phyloP scores from a whole-genome alignment of 192 early-diverging fungal species.

The Mortierella hygrophila region DNA sequence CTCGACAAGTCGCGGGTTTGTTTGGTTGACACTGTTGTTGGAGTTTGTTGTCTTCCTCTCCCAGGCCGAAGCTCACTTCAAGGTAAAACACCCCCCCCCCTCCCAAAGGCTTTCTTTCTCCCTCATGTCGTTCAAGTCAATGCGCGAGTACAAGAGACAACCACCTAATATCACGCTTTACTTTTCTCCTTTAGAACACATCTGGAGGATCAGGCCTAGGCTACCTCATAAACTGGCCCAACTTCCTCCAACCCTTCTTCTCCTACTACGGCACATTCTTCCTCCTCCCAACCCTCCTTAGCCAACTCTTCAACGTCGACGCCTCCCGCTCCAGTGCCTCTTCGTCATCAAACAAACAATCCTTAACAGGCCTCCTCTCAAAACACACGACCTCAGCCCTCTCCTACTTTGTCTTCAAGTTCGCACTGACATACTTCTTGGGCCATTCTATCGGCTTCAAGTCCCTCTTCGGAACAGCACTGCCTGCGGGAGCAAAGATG shows the following conservation, averaged over 20 bases:
- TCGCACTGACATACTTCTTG: constrained; percentile 28
- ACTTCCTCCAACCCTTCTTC: constrained; percentile 23
- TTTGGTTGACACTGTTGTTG: constrained; percentile 24
- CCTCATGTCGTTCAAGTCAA: too few relatives aligned
- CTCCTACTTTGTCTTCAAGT: constrained; percentile 40
- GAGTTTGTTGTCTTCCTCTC: constrained; percentile 13
- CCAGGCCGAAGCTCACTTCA: neutral
- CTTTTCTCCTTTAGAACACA: neutral
- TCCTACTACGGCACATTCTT: constrained; percentile 24
- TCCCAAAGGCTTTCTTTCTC: neutral
- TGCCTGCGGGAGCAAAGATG: neutral
- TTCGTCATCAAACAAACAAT: neutral
- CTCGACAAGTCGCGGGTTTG: constrained; percentile 24
- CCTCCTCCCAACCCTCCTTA: constrained; percentile 18
- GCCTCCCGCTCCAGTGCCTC: neutral
- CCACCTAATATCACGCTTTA: neutral
- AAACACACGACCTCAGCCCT: constrained; percentile 18
- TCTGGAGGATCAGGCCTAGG: neutral
- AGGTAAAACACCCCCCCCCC: neutral
- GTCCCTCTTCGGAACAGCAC: neutral
- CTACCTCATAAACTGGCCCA: constrained; percentile 19
- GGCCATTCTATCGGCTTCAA: neutral
- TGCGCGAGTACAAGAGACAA: neutral
- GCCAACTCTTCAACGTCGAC: constrained; percentile 33
- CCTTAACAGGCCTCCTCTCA: constrained; percentile 7